phyloP scores from a whole-genome alignment of 768 basidiomycete species.

The Suillus ampliporus region DNA sequence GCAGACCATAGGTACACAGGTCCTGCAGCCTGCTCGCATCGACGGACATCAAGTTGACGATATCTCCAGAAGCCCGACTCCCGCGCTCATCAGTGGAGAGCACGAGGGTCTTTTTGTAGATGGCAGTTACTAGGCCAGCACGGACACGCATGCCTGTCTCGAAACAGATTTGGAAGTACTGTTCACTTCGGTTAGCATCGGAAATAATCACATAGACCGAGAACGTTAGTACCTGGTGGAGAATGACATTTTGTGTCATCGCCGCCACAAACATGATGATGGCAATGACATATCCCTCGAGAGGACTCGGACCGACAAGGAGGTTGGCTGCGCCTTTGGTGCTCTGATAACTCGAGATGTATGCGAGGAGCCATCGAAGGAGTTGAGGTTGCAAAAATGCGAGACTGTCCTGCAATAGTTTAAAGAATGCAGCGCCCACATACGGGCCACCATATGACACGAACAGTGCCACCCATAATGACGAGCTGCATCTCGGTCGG shows the following conservation, averaged over 20 bases:
- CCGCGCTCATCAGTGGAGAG: constrained; percentile 86
- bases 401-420: constrained; percentile 79
- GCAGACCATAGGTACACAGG: constrained; percentile 82
- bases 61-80: constrained; percentile 80
- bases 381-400: constrained; percentile 89
- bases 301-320: constrained; percentile 36
- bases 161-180: constrained; percentile 88
- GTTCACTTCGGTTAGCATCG: constrained; percentile 7
- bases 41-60: constrained; percentile 93
- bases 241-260: constrained; percentile 74
- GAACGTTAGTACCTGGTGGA: constrained; percentile 73
- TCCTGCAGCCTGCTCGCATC: constrained; percentile 83
- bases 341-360: constrained; percentile 79
- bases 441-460: constrained; percentile 83
- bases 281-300: constrained; percentile 81
- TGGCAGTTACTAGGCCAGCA: constrained; percentile 82
- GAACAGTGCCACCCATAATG: constrained; percentile 76
- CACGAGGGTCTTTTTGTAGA: constrained; percentile 86
- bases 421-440: constrained; percentile 62
- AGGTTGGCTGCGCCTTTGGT: constrained; percentile 40
- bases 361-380: constrained; percentile 76
- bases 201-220: not conserved
- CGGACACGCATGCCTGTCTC: constrained; percentile 94
- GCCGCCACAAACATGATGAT: constrained; percentile 81
- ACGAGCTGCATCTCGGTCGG: constrained; percentile 46